Evolutionary conservation across 2,329 filamentous ascomycete species (phyloP), one percentile per base, ranked within the genome.

Genomic region (Penicillium sp.): DNA sequence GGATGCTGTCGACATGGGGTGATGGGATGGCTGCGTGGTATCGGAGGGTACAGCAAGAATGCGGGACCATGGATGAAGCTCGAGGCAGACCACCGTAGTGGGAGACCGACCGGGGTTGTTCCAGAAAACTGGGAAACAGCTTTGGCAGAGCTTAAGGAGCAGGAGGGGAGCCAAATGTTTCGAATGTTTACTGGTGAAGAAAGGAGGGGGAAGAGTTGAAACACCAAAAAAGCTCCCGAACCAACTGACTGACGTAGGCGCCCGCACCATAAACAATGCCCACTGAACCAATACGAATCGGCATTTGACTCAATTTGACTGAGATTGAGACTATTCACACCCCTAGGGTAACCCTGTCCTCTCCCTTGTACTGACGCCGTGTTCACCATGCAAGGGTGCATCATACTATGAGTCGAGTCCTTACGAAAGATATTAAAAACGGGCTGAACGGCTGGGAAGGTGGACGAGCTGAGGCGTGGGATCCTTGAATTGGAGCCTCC

Each of bases 1-100:
- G 53, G 76, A 77, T 64, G 75, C 71, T 56, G 73, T 76, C 68
- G 76, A 79, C 76, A 79, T 79, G 62, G 62, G 56, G 57, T 50
- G 51, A 44, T 61, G 58, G 51, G 61, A 55, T 61, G 56, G 56
- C 55, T 59, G 62, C 52, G 58, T 60, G 56, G 49, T 54, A 59
- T 62, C 45, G 57, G 54, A 53, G 57, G 44, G 56, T 56, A 60
- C 57, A 59, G 57, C 57, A 56, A 62, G 62, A 64, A 59, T 63
- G 66, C 57, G 64, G 62, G 68, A 71, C 63, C 70, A 72, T 71
- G 59, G 60, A 65, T 61, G 54, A 53, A 60, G 51, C 45, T 59
- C 56, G 43, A 58, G 57, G 61, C 57, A 57, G 58, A 62, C 58
- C 57, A 64, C 55, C 61, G 55, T 41, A 29, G 43, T 34, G 39